A percentile compares a stretch with the other conserved stretches of the same genome.
Conservation (phyloP, 164 flowering plant species). For the Aristolochia californica region DNA sequence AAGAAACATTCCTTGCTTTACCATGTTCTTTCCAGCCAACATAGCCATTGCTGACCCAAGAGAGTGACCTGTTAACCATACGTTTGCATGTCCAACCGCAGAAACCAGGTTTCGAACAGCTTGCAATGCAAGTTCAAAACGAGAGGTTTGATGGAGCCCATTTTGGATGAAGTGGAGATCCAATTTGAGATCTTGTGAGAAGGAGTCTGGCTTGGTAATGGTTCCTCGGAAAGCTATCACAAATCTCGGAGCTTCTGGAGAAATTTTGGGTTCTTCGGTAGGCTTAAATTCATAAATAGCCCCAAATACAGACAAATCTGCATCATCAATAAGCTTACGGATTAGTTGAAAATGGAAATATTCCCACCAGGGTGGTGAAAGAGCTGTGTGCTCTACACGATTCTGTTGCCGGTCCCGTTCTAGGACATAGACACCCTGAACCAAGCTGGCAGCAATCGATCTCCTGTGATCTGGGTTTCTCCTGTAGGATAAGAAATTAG, state of each 20-base stretch:
- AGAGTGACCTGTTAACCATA: conserved; percentile 92
- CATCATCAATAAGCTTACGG: conserved; percentile 49
- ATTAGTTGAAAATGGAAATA: conserved; percentile 47
- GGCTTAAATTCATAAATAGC: conserved; percentile 49
- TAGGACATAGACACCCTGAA: conserved; percentile 64
- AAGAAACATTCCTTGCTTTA: conserved; percentile 40
- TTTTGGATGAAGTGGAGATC: conserved; percentile 46
- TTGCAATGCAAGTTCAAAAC: conserved; percentile 56
- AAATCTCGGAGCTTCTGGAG: conserved; percentile 28
- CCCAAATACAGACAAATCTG: conserved; percentile 64
- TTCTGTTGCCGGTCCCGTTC: conserved; percentile 76
- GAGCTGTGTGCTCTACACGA: conserved; percentile 45
- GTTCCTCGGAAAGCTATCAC: conserved; percentile 89
- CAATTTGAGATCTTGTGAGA: conserved; percentile 49
- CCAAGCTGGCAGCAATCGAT: conserved; percentile 75
- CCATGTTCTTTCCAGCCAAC: conserved; percentile 85
- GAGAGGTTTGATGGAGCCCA: conserved; percentile 58
- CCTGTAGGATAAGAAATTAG: conserved; percentile 30
- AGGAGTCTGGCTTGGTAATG: conserved; percentile 43
- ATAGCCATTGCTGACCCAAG: conserved; percentile 79
- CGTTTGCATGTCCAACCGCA: conserved; percentile 25
- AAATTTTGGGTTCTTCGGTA: conserved; percentile 3
- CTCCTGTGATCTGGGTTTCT: conserved; percentile 47
- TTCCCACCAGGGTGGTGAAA: conserved; percentile 93
- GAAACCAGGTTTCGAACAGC: conserved; percentile 53